phyloP scores from a whole-genome alignment of 768 basidiomycete species.

The Lentinula lateritia region DNA sequence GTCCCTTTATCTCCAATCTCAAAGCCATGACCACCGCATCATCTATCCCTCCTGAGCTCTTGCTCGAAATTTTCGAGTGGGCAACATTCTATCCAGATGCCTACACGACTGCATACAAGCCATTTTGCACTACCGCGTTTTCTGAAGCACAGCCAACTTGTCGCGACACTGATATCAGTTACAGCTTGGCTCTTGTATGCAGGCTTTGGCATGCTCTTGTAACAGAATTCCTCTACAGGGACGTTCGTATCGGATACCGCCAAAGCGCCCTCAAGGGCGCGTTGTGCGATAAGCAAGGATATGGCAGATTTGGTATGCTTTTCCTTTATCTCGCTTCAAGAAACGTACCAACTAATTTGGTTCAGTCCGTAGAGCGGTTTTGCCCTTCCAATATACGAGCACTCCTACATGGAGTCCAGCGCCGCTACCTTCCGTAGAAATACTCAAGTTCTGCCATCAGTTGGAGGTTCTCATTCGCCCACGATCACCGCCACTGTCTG shows the following conservation, averaged over 20 bases:
- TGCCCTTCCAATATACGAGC: constrained; percentile 52
- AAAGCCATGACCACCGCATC: neutral
- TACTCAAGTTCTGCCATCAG: constrained; percentile 42
- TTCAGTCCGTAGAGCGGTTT: constrained; percentile 50
- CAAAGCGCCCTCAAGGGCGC: constrained; percentile 23
- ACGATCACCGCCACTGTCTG: constrained; percentile 16
- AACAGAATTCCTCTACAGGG: constrained; percentile 45
- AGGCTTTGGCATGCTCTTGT: constrained; percentile 48
- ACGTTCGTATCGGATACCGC: constrained; percentile 37
- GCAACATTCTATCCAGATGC: constrained; percentile 26
- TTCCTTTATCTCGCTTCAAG: neutral
- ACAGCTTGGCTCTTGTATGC: constrained; percentile 48
- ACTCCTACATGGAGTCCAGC: constrained; percentile 24
- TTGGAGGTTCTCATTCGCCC: constrained; percentile 55
- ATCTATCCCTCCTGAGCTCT: constrained; percentile 46
- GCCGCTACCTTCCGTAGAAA: constrained; percentile 33
- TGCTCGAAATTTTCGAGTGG: constrained; percentile 46
- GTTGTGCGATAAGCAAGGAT: constrained; percentile 22
- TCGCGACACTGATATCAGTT: constrained; percentile 27
- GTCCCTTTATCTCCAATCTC: neutral
- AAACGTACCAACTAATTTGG: neutral
- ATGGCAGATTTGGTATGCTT: constrained; percentile 15
- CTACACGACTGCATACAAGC: constrained; percentile 29
- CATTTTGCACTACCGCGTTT: constrained; percentile 35
- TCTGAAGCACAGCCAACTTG: constrained; percentile 18